Evolutionary conservation across 495 filamentous ascomycete genomes (phyloP), one percentile per base, ranked within the genome.

Genomic region (Lepidopterella palustris): DNA sequence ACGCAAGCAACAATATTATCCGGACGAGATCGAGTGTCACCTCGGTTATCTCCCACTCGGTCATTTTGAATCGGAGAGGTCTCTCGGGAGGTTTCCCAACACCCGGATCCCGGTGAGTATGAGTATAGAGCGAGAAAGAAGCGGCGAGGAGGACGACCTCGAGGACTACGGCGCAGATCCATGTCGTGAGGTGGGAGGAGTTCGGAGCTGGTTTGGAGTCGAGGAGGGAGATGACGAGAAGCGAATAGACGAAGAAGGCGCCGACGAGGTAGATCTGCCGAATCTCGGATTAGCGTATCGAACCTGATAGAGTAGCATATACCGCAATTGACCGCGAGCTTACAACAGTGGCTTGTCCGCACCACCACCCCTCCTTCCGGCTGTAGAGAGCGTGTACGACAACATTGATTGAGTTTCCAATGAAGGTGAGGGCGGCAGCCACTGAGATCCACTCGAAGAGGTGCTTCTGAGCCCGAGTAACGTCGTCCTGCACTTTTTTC

Each of bases 341-440:
- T 84, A 97, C 92, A 70, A 87, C 87, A 56, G 84, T 81, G 27
- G 87, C 78, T 73, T 96, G 83, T 26, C 89, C 89, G 69, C 89
- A 93, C 93, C 92, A 97, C 91, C 92, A 97, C 40, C 83, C 77
- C 62, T 87, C 77, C 26, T 86, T 76, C 52, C 79, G 77, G 55
- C 79, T 73, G 15, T 79, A 62, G 57, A 96, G 76, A 59, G 90
- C 87, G 78, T 91, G 93, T 55, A 82, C 57, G 47, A 93, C 82
- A 64, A 95, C 85, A 66, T 88, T 84, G 49, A 76, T 77, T 40
- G 86, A 82, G 73, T 90, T 89, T 47, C 76, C 87, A 48, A 92
- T 70, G 55, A 93, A 88, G 15, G 88, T 89, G 55, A 86, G 64
- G 26, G 90, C 77, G 4, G 88, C 74, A 6, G 75, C 79, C 5